Evolutionary conservation across 192 early-diverging fungal species (phyloP), one percentile per base, ranked within the genome.

Genomic region (Thamnidium elegans): DNA sequence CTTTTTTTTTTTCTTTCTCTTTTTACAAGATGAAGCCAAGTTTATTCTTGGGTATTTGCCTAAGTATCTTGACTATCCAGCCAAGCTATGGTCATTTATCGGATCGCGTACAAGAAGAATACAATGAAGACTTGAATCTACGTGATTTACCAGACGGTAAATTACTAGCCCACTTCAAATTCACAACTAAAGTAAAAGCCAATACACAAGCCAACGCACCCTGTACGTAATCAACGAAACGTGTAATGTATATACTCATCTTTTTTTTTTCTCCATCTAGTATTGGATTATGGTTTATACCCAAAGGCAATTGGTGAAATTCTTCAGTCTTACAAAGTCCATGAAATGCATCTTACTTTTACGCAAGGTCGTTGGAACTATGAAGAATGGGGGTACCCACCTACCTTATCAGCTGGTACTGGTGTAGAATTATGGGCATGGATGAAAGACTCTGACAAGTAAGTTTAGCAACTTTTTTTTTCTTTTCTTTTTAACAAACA

Each of bases 291-390:
- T 71, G 79, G 84, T 39, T 71, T 94, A 31, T 90, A 94, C 62
- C 92, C 94, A 45, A 88, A 91, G 17, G 78, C 88, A 10, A 83
- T 96, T 56, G 93, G 93, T 39, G 89, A 95, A 65, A 87, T 96
- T 48, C 73, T 92, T 3, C 83, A 88, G 53, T 74, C 73, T 17
- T 93, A 89, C 71, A 78, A 82, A 31, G 90, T 94, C 4, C 80
- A 82, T 19, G 90, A 93, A 61, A 79, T 97, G 51, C 87, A 93
- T 65, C 76, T 99, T 55, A 84, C 89, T 0, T 94, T 97, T 73
- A 93, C 94, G 0, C 93, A 94, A 70, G 97, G 95, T 30, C 77
- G 83, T 39, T 97, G 94, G 93, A 80, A 90, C 46, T 87, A 88
- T 67, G 80, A 82, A 14, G 73, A 80, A 39, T 95, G 92, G 92